Evolutionary conservation across 495 filamentous ascomycete genomes (phyloP).

Genomic region (Elasticomyces elasticus): DNA sequence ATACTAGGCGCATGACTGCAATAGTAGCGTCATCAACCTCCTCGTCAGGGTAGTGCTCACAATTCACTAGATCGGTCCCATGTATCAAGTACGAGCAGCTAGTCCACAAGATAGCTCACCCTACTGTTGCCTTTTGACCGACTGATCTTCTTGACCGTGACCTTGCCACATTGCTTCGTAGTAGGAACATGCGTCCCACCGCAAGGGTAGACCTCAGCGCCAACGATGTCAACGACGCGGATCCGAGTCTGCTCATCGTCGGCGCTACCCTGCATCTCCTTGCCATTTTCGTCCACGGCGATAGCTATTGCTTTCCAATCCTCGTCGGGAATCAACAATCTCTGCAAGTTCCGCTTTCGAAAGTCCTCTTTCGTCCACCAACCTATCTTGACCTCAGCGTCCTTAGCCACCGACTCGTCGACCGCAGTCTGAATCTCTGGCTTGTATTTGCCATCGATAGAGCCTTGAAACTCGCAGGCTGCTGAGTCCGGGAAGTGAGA

Average conservation of each 20-base stretch:
- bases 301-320: constrained; percentile 27
- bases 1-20: too few species aligned
- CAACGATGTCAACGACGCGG: constrained; percentile 46
- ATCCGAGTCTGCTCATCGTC: constrained; percentile 36
- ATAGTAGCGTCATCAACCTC: too few species aligned
- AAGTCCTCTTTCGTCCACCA: constrained; percentile 52
- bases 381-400: constrained; percentile 47
- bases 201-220: constrained; percentile 52
- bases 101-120: constrained; percentile 41
- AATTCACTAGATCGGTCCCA: too few species aligned
- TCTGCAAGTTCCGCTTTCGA: constrained; percentile 30
- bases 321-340: constrained; percentile 41
- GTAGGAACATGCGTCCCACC: constrained; percentile 55
- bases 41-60: too few species aligned
- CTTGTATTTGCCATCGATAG: constrained; percentile 51
- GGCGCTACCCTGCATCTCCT: background rate
- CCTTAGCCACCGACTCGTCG: constrained; percentile 41
- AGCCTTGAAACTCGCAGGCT: constrained; percentile 47
- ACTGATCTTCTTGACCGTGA: constrained; percentile 50
- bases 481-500: constrained; percentile 54
- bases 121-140: constrained; percentile 46
- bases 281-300: constrained; percentile 5
- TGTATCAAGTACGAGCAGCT: too few species aligned
- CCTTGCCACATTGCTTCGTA: constrained; percentile 43
- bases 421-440: constrained; percentile 44